Base-by-base conservation (phyloP, 345 rosid genomes). In the Aquilaria malaccensis region DNA sequence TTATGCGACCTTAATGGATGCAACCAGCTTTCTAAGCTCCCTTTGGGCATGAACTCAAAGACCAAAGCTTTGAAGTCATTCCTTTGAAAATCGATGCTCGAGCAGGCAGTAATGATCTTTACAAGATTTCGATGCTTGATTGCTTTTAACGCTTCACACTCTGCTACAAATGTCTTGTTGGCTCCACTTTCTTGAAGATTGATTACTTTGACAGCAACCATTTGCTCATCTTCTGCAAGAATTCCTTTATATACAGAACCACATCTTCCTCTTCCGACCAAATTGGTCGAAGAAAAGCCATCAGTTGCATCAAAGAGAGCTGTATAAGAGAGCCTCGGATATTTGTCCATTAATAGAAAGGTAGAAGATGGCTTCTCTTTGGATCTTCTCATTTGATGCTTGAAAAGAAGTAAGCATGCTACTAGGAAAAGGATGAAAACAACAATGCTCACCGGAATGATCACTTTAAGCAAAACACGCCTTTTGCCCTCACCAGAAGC, bases 41-140 rank as follows among this genome's bases (percentile, higher is more conserved):
- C 54, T 11, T 60, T 60, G 45, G 66, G 43, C 77, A 64, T 64
- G 60, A 50, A 73, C 22, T 60, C 66, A n/a, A 60, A 12, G 11
- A 72, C 67, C 58, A 73, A 14, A 7, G 55, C 66, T 33, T 64
- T 60, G 0, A 50, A 3, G n/a, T 65, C 70, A 37, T 37, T 37
- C 43, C 43, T 37, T 37, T 37, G 43, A 9, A 37, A 37, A 9
- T 37, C 43, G 0, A 13, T 31, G 12, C 10, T 68, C 0, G 73
- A 45, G 43, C 76, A 73, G 10, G 54, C 5, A 12, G 45, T 73
- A 2, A 73, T 55, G 13, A 68, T 31, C 57, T 56, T 73, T 3
- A 73, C 66, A 10, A 73, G 57, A 37, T 73, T 73, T 29, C 70
- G 62, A 45, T 71, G 67, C 15, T 37, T 3, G 33, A 66, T 71